Percentiles rank a stretch among this genome's conserved stretches.
Conservation (phyloP, 192 early-diverging fungal species). For the Backusella liffmaniae region DNA sequence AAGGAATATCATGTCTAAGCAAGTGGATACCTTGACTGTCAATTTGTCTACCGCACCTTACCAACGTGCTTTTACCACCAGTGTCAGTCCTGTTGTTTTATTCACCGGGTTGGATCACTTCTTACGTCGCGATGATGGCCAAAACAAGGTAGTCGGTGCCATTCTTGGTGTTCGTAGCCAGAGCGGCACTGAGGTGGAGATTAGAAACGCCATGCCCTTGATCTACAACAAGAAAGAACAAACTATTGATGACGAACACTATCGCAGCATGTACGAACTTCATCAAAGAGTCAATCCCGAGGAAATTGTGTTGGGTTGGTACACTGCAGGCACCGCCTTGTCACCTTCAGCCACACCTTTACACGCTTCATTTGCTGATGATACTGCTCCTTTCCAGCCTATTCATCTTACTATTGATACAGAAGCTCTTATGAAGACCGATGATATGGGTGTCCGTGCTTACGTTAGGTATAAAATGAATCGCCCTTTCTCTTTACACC, state of each 20-base stretch:
- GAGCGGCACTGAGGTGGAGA: conserved; percentile 85
- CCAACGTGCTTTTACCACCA: conserved; percentile 54
- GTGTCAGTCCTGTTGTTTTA: conserved; percentile 79
- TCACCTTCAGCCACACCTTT: conserved; percentile 71
- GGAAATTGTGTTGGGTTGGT: conserved; percentile 96
- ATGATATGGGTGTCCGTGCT: conserved; percentile 73
- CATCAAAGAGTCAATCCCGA: conserved; percentile 87
- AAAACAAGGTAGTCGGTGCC: conserved; percentile 86
- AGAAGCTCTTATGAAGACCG: conserved; percentile 52
- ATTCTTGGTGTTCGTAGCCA: conserved; percentile 87
- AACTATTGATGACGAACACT: conserved; percentile 88
- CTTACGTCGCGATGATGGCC: conserved; percentile 79
- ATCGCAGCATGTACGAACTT: conserved; percentile 80
- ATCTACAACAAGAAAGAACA: conserved; percentile 78
- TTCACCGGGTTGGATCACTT: conserved; percentile 94
- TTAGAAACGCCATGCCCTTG: conserved; percentile 86
- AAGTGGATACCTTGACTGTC: conserved; percentile 26
- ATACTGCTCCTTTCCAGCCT: conserved; percentile 71
- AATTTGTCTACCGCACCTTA: conserved; percentile 35
- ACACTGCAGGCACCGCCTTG: conserved; percentile 67
- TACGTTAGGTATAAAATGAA: conserved; percentile 50
- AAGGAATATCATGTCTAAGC: conserved; percentile 16
- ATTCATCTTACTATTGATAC: conserved; percentile 91
- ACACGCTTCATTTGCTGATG: conserved; percentile 79
- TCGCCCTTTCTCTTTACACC: too few relatives aligned